Evolutionary conservation across 208 protist genomes (phyloP).

Genomic region (Leptomonas pyrrhocoris): DNA sequence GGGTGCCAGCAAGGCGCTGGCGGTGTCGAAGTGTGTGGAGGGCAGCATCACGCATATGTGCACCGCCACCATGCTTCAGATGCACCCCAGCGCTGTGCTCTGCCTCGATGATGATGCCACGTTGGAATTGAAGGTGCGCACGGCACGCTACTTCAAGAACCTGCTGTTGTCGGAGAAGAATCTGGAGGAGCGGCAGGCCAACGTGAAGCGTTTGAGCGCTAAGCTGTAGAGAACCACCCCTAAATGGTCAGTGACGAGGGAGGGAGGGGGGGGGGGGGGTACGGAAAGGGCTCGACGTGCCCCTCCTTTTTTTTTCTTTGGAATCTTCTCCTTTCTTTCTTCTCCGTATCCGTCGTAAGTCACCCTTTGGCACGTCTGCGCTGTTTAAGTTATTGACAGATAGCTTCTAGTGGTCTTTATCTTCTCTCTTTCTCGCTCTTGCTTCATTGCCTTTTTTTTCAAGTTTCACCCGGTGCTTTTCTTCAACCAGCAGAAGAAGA

Average conservation of each 20-base stretch:
- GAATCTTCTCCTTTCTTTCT: background rate
- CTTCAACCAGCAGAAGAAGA: background rate
- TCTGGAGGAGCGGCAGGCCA: conserved; percentile 54
- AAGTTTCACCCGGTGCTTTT: no score
- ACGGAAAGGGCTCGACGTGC: conserved; percentile 1
- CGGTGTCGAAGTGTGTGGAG: conserved; percentile 91
- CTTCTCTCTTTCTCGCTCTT: background rate
- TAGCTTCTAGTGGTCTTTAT: background rate
- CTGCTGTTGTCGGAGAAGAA: conserved; percentile 73
- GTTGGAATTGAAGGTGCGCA: conserved; percentile 93
- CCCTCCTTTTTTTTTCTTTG: conserved; percentile 10
- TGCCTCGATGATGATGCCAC: conserved; percentile 93
- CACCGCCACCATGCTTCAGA: conserved; percentile 91
- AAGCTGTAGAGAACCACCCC: conserved; percentile 41
- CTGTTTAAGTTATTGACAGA: background rate
- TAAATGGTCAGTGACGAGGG: background rate
- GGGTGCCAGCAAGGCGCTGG: conserved; percentile 87
- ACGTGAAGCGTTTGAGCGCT: conserved; percentile 32
- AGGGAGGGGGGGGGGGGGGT: conserved; percentile 17
- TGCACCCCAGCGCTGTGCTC: conserved; percentile 84
- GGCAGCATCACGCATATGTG: conserved; percentile 93
- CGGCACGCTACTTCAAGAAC: conserved; percentile 94
- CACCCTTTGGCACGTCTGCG: background rate
- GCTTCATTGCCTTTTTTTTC: background rate
- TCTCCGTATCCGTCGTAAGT: background rate